Evolutionary conservation across 164 flowering plant genomes (phyloP).

Genomic region (Umbilicus rupestris): DNA sequence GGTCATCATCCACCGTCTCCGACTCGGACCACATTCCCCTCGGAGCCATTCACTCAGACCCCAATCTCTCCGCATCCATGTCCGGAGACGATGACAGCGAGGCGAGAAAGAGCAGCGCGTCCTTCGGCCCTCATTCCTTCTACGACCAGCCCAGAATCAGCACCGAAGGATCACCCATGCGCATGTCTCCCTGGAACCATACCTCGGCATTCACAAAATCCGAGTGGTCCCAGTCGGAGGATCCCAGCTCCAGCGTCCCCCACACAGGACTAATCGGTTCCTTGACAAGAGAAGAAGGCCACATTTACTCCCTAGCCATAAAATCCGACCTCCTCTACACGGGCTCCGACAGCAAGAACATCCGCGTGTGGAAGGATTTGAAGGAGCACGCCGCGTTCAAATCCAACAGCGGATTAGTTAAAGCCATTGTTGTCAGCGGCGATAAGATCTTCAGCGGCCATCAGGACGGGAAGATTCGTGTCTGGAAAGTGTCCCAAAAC

Average conservation of each 20-base stretch:
- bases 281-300: conserved; percentile 5
- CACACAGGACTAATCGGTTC: conserved; percentile 1
- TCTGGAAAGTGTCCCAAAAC: conserved; percentile 6
- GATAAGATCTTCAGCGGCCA: conserved; percentile 9
- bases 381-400: conserved; percentile 8
- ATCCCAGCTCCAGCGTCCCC: background rate
- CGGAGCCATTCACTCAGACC: background rate
- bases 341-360: conserved; percentile 8
- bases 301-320: conserved; percentile 3
- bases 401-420: conserved; percentile 7
- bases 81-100: background rate
- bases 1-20: background rate
- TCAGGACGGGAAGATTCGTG: conserved; percentile 8
- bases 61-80: background rate
- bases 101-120: background rate
- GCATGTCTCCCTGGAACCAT: conserved; percentile 9
- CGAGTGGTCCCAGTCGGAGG: background rate
- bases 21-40: background rate
- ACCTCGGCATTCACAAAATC: background rate
- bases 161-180: background rate
- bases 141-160: background rate
- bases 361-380: conserved; percentile 10
- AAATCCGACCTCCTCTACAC: conserved; percentile 5
- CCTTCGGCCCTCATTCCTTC: background rate
- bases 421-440: conserved; percentile 6